phyloP scores from a whole-genome alignment of 1,139 yeast species.

The Yamadazyma dendronema region DNA sequence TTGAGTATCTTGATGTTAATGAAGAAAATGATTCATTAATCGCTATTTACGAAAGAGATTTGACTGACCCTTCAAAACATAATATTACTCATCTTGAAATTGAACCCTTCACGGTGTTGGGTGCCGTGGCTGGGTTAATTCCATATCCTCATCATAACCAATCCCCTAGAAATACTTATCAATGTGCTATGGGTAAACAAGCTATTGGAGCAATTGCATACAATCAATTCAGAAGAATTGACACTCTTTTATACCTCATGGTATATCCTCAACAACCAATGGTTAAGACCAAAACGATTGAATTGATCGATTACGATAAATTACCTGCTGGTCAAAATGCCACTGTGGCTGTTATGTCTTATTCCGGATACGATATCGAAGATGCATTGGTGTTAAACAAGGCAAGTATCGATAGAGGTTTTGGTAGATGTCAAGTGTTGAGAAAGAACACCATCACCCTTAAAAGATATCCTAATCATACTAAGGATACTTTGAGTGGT shows the following conservation, averaged over 20 bases:
- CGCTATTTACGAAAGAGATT: constrained; percentile 75
- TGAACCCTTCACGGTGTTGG: constrained; percentile 93
- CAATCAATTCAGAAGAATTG: constrained; percentile 93
- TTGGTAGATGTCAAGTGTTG: constrained; percentile 97
- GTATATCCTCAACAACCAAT: constrained; percentile 98
- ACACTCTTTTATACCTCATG: constrained; percentile 89
- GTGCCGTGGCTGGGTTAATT: constrained; percentile 98
- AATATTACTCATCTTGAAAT: constrained; percentile 86
- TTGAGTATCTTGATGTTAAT: constrained; percentile 94
- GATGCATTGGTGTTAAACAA: constrained; percentile 96
- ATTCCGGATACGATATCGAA: constrained; percentile 98
- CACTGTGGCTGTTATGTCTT: constrained; percentile 98
- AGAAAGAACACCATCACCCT: constrained; percentile 86
- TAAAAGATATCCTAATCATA: constrained; percentile 90
- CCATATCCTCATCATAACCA: constrained; percentile 99
- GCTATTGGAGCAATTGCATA: constrained; percentile 99
- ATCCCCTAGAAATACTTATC: constrained; percentile 97
- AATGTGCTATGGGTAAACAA: constrained; percentile 99
- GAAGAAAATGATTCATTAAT: constrained; percentile 95
- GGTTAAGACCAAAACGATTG: constrained; percentile 97
- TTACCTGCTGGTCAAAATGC: constrained; percentile 99
- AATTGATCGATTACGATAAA: constrained; percentile 90
- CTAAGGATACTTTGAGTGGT: constrained; percentile 88
- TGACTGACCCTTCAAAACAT: constrained; percentile 20
- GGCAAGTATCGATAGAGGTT: constrained; percentile 92